Percentiles rank a stretch among this genome's conserved stretches.
Conservation (phyloP, 1,139 yeast species). For the Pichia norvegensis region DNA sequence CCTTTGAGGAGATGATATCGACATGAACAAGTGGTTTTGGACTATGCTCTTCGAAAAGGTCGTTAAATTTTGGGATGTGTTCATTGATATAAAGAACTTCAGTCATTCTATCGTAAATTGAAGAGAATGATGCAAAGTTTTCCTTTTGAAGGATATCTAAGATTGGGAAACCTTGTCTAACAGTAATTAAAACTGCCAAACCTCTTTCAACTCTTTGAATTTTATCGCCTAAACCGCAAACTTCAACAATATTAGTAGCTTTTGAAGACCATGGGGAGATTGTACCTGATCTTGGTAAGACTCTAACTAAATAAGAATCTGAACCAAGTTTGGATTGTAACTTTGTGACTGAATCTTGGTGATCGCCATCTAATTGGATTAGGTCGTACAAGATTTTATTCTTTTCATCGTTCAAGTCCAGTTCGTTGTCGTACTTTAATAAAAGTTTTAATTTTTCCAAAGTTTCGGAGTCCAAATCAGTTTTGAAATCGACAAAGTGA, state of each 20-base stretch:
- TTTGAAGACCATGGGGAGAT: conserved; percentile 99
- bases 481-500: conserved; percentile 66
- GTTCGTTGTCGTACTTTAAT: conserved; percentile 66
- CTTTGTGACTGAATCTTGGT: conserved; percentile 5
- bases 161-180: conserved; percentile 61
- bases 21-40: conserved; percentile 84
- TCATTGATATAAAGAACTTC: conserved; percentile 53
- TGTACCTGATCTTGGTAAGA: conserved; percentile 91
- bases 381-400: conserved; percentile 42
- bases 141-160: conserved; percentile 44
- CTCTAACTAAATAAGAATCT: conserved; percentile 57
- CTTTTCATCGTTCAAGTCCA: conserved; percentile 46
- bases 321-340: conserved; percentile 15
- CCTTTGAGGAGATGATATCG: conserved; percentile 53
- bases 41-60: conserved; percentile 66
- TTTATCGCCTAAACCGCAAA: conserved; percentile 68
- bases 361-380: conserved; percentile 25
- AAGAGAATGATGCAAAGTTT: conserved; percentile 45
- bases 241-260: conserved; percentile 89
- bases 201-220: conserved; percentile 91
- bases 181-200: conserved; percentile 60
- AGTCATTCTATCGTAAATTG: conserved; percentile 93
- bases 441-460: conserved; percentile 50
- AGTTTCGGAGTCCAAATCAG: conserved; percentile 33
- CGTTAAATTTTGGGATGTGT: conserved; percentile 54